Evolutionary conservation across 345 rosid genomes (phyloP).

Genomic region (Citrus cavaleriei): DNA sequence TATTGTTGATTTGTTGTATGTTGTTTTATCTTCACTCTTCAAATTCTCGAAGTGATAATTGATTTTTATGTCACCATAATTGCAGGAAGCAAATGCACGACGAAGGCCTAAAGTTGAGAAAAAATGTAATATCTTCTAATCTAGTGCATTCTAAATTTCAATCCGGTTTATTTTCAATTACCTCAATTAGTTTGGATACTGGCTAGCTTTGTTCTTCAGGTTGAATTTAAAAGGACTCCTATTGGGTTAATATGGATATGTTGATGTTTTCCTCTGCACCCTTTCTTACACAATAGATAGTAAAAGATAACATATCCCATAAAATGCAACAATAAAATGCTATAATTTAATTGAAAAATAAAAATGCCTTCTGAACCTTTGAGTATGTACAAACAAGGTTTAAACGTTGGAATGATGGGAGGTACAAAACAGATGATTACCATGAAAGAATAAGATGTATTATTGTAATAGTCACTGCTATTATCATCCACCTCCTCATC

Average conservation of each 20-base stretch:
- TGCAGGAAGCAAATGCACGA: slow-evolving; percentile 40
- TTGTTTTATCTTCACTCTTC: neutral
- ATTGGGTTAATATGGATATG: neutral
- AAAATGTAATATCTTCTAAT: slow-evolving; percentile 31
- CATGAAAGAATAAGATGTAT: neutral
- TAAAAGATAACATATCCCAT: neutral
- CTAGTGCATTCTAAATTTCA: neutral
- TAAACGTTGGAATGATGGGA: neutral
- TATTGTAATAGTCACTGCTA: neutral
- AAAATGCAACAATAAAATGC: neutral
- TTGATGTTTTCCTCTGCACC: neutral
- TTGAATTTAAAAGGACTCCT: neutral
- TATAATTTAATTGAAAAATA: neutral
- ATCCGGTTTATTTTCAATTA: neutral
- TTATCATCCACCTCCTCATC: neutral
- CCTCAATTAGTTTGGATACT: neutral
- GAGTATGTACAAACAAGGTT: neutral
- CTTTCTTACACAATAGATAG: neutral
- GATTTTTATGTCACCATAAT: slow-evolving; percentile 8
- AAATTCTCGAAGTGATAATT: neutral
- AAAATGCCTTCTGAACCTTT: neutral
- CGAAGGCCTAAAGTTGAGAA: slow-evolving; percentile 35
- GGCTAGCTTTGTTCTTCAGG: neutral
- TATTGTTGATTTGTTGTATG: neutral
- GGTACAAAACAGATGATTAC: neutral